These are phyloP conservation scores for Candida railenensis DNA, from an alignment of 805 yeast genomes.

Conservation along the genomic window DNA sequence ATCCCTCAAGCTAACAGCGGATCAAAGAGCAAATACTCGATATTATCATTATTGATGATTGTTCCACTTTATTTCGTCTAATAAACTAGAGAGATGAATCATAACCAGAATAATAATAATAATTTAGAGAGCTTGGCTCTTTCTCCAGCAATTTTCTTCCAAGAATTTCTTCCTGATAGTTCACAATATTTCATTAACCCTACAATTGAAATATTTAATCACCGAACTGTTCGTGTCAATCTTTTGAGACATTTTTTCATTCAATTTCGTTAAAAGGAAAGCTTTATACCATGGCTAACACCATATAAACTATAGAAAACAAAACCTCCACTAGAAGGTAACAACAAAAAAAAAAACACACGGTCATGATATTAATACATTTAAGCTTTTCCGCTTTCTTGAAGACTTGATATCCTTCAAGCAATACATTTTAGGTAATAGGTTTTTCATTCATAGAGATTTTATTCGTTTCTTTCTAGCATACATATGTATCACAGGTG, in stretches of 20 bases:
- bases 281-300: too few species aligned
- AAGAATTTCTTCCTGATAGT: background rate
- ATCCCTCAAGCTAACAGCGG: constrained; percentile 1
- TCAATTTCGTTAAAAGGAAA: too few species aligned
- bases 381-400: background rate
- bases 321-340: too few species aligned
- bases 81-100: background rate
- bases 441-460: too few species aligned
- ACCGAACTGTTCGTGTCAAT: too few species aligned
- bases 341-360: too few species aligned
- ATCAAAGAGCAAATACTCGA: background rate
- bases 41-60: background rate
- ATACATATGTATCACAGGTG: background rate
- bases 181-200: too few species aligned
- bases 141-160: background rate
- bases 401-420: background rate
- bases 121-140: background rate
- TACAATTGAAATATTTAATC: too few species aligned
- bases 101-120: background rate
- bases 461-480: background rate
- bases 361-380: background rate
- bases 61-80: background rate
- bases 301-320: too few species aligned
- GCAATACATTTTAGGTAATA: background rate
- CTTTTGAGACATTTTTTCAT: too few species aligned